Base-by-base conservation (phyloP, 1,284 basidiomycete species). In the Cryptococcus sp. region DNA sequence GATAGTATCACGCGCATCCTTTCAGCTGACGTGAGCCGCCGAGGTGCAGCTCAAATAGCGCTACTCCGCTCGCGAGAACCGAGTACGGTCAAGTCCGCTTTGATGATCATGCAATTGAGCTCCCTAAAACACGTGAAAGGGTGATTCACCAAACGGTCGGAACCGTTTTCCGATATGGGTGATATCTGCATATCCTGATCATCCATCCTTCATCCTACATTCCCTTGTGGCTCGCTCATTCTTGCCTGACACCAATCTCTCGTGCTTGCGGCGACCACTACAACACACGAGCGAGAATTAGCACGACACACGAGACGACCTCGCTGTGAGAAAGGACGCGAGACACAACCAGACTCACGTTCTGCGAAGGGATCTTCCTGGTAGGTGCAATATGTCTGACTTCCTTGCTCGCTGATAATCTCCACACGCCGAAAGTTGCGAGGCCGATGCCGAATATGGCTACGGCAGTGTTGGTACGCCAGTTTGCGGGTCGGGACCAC, bases 401-500 rank as follows among this genome's bases (percentile, higher is more conserved):
- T 78, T 84, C 83, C 61, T 79, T 77, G 35, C 77, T 71, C 5
- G 83, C 82, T 53, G 79, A 81, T 60, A 80, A 71, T 20, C 69
- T 75, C 81, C 82, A 84, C 27, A 83, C 73, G 20, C 79, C 79
- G 56, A 79, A 82, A 5, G 78, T 79, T 5, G 78, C 72, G 41
- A 82, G 52, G 3, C 68, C 79, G 62, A 83, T 80, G 17, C 80
- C 81, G 41, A 75, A 73, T 42, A 75, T 67, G 52, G 76, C 76
- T 58, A 83, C 68, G 3, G 73, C 77, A 6, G 83, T 84, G 73
- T 82, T 83, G 46, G 77, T 61, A 43, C 70, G 75, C 83, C 83
- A 84, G 75, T 83, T 84, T 15, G 72, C 65, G 23, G 83, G 83
- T 27, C 82, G 76, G 49, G 82, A 79, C 83, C 83, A 84, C 83